phyloP scores from a whole-genome alignment of 139 green algal species.

The Zygnema cylindricum region DNA sequence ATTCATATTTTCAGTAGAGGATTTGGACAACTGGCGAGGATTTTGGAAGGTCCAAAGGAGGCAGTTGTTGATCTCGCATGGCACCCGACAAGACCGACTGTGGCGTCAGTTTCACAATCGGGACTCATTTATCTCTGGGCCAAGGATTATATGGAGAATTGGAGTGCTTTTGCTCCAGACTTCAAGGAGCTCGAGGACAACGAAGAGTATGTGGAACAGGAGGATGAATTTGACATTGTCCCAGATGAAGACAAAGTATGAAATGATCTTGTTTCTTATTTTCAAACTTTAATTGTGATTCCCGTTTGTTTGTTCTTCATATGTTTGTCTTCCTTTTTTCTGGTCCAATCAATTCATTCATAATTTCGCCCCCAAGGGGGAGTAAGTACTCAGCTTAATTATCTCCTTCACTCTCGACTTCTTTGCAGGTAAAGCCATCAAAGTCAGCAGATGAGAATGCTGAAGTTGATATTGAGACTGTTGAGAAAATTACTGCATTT shows the following conservation, averaged over 20 bases:
- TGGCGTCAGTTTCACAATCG: conserved; percentile 68
- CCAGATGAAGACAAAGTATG: conserved; percentile 53
- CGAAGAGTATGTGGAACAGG: conserved; percentile 86
- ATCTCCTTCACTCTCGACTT: not conserved
- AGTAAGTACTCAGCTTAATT: no score
- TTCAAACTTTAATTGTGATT: no score
- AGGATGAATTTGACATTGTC: conserved; percentile 92
- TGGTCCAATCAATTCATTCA: no score
- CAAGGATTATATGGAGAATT: conserved; percentile 84
- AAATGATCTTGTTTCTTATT: no score
- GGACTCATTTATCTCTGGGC: conserved; percentile 85
- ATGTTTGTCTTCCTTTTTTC: no score
- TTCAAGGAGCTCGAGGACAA: conserved; percentile 92
- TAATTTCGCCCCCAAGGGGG: no score
- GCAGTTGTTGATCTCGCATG: conserved; percentile 71
- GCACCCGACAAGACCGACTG: conserved; percentile 76
- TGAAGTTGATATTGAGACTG: conserved; percentile 55
- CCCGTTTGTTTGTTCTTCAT: no score
- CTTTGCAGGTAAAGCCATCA: conserved; percentile 3
- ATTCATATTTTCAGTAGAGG: conserved; percentile 55
- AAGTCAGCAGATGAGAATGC: conserved; percentile 17
- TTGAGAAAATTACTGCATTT: conserved; percentile 52
- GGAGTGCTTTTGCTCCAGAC: conserved; percentile 92
- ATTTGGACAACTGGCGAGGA: conserved; percentile 71
- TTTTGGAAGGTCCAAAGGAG: conserved; percentile 76